These are phyloP conservation scores for Andrographis paniculata DNA, from an alignment of 305 asterid genomes.

Conservation along the genomic window DNA sequence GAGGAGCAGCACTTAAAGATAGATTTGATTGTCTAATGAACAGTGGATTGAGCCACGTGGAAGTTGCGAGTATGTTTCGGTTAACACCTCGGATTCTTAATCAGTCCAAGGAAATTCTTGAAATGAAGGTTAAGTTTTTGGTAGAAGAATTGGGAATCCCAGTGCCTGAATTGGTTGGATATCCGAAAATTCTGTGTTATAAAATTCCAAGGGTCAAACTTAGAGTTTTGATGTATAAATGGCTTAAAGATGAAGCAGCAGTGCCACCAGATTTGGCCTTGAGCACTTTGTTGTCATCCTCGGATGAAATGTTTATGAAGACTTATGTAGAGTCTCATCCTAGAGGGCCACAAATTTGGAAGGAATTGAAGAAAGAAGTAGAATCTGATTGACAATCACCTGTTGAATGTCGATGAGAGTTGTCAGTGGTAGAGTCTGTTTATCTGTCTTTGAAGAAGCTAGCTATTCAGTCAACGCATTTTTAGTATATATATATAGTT, in stretches of 20 bases:
- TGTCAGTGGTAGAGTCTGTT: no score
- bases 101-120: conserved; percentile 41
- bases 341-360: conserved; percentile 44
- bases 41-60: conserved; percentile 44
- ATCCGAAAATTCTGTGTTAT: conserved; percentile 44
- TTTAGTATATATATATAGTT: no score
- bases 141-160: conserved; percentile 45
- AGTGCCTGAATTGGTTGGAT: conserved; percentile 31
- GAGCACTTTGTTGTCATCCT: conserved; percentile 52
- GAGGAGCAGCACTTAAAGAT: conserved; percentile 57
- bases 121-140: conserved; percentile 40
- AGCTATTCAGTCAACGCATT: no score
- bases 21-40: conserved; percentile 59
- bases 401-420: no score
- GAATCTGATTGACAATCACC: no score
- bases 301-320: conserved; percentile 37
- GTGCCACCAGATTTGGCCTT: conserved; percentile 38
- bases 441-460: no score
- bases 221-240: conserved; percentile 48
- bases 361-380: conserved; percentile 36
- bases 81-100: conserved; percentile 54
- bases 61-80: conserved; percentile 41
- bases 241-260: conserved; percentile 45
- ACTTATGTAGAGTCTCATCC: conserved; percentile 45
- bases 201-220: conserved; percentile 45